Conservation (phyloP, 2,329 filamentous ascomycete species). For the Fusarium tjaetaba region DNA sequence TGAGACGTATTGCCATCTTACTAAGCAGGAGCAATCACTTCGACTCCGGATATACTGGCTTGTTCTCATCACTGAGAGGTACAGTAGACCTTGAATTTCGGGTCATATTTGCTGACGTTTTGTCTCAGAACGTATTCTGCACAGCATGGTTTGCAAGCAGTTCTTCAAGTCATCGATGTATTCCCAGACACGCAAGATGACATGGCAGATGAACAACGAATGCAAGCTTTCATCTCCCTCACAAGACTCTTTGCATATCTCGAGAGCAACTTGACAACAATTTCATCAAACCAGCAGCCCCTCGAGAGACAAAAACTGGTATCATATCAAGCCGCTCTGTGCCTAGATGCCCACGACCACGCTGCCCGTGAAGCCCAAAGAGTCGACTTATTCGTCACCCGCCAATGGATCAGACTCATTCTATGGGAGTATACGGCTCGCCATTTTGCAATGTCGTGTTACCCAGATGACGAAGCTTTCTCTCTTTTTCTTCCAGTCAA, state of each 20-base stretch:
- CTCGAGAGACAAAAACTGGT: slow-evolving; percentile 35
- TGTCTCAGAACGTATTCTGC: slow-evolving; percentile 33
- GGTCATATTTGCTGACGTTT: neutral
- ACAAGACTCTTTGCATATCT: slow-evolving; percentile 41
- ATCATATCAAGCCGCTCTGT: slow-evolving; percentile 34
- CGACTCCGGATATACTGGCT: slow-evolving; percentile 40
- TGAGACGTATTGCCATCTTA: slow-evolving; percentile 29
- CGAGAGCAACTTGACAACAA: slow-evolving; percentile 34
- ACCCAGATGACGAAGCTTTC: slow-evolving; percentile 39
- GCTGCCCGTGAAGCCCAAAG: slow-evolving; percentile 38
- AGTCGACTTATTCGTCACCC: slow-evolving; percentile 43
- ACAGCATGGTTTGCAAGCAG: slow-evolving; percentile 36
- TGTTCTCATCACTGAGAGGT: slow-evolving; percentile 39
- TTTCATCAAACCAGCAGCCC: slow-evolving; percentile 22
- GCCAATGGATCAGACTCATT: slow-evolving; percentile 43
- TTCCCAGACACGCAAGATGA: slow-evolving; percentile 33
- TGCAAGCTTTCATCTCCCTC: slow-evolving; percentile 37
- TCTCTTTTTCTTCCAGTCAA: slow-evolving; percentile 40
- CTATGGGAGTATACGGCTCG: slow-evolving; percentile 44
- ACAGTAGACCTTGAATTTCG: accelerated
- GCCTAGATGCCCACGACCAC: slow-evolving; percentile 23
- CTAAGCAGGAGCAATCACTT: slow-evolving; percentile 30
- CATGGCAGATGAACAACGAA: slow-evolving; percentile 20
- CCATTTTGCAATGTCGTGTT: slow-evolving; percentile 42
- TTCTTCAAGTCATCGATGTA: slow-evolving; percentile 37